Evolutionary conservation across 331 rosid species (phyloP).

Genomic region (Telfairia occidentalis): DNA sequence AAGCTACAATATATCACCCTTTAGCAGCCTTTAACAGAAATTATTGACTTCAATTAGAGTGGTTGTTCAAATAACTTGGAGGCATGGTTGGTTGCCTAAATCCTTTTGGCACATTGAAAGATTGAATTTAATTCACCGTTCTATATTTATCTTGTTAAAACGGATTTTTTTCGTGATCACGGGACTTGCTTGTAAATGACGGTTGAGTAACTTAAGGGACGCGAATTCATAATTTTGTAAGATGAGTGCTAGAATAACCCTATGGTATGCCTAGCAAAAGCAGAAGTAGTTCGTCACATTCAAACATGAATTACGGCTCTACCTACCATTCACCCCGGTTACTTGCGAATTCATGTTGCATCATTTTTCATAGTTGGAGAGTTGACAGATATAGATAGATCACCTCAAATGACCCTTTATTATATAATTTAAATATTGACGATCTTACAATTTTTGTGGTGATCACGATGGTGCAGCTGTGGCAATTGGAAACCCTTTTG

Average conservation of each 20-base stretch:
- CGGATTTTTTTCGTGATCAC: not conserved
- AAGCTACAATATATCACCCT: not conserved
- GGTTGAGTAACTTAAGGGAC: not conserved
- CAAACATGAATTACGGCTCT: not conserved
- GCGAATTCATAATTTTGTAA: not conserved
- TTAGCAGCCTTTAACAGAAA: not conserved
- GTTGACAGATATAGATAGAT: constrained; percentile 22
- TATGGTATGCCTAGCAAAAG: not conserved
- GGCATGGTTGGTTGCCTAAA: constrained; percentile 1
- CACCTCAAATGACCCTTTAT: not conserved
- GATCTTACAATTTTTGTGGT: constrained; percentile 21
- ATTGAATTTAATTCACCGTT: not conserved
- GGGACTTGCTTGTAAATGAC: not conserved
- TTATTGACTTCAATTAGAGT: not conserved
- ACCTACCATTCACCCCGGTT: not conserved
- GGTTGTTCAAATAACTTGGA: not conserved
- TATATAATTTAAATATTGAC: constrained; percentile 13
- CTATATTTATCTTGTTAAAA: not conserved
- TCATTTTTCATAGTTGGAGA: not conserved
- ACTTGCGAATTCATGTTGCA: not conserved
- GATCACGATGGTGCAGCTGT: constrained; percentile 41
- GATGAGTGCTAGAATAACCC: not conserved
- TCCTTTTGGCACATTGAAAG: not conserved
- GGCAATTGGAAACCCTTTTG: constrained; percentile 95
- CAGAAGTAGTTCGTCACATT: not conserved